Conservation (phyloP, 768 basidiomycete genomes). For the Tubosaeta brunneosetosa region DNA sequence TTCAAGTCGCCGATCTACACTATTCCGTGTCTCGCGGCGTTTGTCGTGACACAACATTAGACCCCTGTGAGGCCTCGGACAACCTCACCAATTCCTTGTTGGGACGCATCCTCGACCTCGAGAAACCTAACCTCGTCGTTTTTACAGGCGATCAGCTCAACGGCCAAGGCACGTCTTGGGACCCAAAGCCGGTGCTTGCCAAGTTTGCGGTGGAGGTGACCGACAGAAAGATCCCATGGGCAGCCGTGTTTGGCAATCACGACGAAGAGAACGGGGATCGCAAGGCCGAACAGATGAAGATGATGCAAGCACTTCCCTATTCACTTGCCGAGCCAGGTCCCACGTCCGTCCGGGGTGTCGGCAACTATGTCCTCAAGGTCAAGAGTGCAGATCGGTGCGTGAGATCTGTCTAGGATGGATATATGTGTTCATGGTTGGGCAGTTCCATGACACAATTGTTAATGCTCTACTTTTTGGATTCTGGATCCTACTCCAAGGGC, state of each 20-base stretch:
- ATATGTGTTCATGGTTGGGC: constrained; percentile 6
- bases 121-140: constrained; percentile 88
- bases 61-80: constrained; percentile 62
- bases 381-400: constrained; percentile 80
- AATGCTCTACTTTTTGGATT: constrained; percentile 89
- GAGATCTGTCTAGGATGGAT: neutral
- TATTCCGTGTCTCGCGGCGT: constrained; percentile 75
- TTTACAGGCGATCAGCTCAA: constrained; percentile 94
- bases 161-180: constrained; percentile 88
- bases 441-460: constrained; percentile 87
- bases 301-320: constrained; percentile 80
- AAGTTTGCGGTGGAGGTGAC: constrained; percentile 82
- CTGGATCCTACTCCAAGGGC: constrained; percentile 69
- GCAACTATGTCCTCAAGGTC: constrained; percentile 88
- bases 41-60: constrained; percentile 65
- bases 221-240: constrained; percentile 79
- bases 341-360: constrained; percentile 78
- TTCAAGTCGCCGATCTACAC: constrained; percentile 92
- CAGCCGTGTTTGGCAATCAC: constrained; percentile 92
- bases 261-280: constrained; percentile 68
- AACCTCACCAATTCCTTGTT: constrained; percentile 74
- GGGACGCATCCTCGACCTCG: constrained; percentile 61
- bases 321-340: constrained; percentile 80
- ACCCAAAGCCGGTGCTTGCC: constrained; percentile 78
- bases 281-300: constrained; percentile 60